These are phyloP conservation scores for Ilyonectria destructans DNA, from an alignment of 2,329 filamentous ascomycete genomes.

Conservation along the genomic window DNA sequence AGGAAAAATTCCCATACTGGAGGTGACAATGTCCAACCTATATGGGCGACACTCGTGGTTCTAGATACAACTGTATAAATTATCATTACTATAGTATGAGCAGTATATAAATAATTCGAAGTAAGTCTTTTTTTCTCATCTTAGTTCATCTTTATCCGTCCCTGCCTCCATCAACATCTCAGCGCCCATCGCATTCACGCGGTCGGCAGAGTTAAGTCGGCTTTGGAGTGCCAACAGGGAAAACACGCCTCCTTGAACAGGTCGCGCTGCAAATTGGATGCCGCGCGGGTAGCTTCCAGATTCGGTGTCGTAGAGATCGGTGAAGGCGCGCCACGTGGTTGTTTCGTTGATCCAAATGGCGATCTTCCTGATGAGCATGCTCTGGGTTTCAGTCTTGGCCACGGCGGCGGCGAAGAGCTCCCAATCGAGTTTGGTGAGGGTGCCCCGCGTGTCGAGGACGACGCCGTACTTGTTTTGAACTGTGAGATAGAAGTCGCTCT, in stretches of 20 bases:
- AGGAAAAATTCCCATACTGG: too few species aligned
- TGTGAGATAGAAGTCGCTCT: slow-evolving; percentile 82
- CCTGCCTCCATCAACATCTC: not conserved
- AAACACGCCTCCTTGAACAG: slow-evolving; percentile 87
- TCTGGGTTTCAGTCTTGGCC: slow-evolving; percentile 71
- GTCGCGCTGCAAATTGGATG: slow-evolving; percentile 82
- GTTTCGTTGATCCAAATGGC: slow-evolving; percentile 85
- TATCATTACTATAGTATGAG: too few species aligned
- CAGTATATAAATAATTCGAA: too few species aligned
- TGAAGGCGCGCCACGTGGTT: slow-evolving; percentile 78
- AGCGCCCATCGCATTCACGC: not conserved
- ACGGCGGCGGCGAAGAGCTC: slow-evolving; percentile 89
- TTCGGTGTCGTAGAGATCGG: slow-evolving; percentile 83
- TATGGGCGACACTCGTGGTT: too few species aligned
- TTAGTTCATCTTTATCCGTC: not conserved
- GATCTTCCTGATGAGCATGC: slow-evolving; percentile 78
- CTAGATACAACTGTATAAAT: too few species aligned
- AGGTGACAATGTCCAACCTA: too few species aligned
- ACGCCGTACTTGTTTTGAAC: slow-evolving; percentile 85
- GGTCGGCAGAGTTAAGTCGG: not conserved
- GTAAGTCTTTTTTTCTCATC: not conserved
- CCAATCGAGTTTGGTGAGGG: slow-evolving; percentile 92
- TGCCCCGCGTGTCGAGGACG: slow-evolving; percentile 85
- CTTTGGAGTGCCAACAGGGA: slow-evolving; percentile 64
- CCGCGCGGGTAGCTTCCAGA: slow-evolving; percentile 77